Evolutionary conservation across 345 rosid genomes (phyloP), one percentile per base, ranked within the genome.

Genomic region (Lumnitzera littorea): DNA sequence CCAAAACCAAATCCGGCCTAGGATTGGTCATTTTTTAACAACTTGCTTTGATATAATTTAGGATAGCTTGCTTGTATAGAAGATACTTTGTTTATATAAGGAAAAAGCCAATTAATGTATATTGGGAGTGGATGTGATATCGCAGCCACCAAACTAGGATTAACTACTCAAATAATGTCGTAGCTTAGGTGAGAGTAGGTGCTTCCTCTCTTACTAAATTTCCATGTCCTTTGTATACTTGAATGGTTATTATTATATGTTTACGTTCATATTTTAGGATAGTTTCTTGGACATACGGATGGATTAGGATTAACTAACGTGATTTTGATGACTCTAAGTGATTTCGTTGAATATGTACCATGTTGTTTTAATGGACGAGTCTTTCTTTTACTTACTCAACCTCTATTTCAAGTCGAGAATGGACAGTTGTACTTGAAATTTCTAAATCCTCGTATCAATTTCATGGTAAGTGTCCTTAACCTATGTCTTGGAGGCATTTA

Each of bases 151-250:
- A 31, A 56, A 56, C 46, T 48, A 41, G 48, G 60, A 36, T 36
- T 36, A 36, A 36, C 43, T 36, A 36, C 60, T 56, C 48, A 16
- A 15, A 31, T 46, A 16, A 52, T 15, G 24, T 15, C 15, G 48
- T 23, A 29, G 46, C 51, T 62, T 62, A 62, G 66, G 66, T 62
- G 56, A 46, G 66, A n/a, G 66, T 62, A 10, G 66, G 58, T 62
- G 66, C 50, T 58, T 58, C 41, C 58, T 58, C 23, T 57, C 36
- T 15, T 12, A 5, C 51, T 53, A 50, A 46, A 48, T 62, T 27
- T 25, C 63, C 48, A 25, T 29, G 15, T 60, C 43, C 43, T 36
- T 1, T 36, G 43, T 36, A 36, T 36, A 36, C 43, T 36, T 36
- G 43, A 36, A 12, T 56, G 5, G 20, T 14, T 56, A 15, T 14